phyloP scores from a whole-genome alignment of 2,329 filamentous ascomycete genomes.

The Nakataea oryzae region DNA sequence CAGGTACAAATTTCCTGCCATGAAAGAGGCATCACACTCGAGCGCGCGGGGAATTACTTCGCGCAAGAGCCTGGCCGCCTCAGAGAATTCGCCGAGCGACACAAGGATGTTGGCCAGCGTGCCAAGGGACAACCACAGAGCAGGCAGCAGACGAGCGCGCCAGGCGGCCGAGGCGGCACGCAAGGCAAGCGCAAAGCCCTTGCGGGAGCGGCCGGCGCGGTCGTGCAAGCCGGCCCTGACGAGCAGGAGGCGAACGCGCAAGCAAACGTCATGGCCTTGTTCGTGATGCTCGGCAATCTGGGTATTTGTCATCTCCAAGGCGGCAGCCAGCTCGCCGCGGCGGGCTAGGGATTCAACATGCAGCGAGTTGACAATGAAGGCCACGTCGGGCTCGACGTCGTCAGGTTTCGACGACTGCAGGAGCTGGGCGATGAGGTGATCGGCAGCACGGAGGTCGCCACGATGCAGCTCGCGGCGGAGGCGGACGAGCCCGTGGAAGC shows the following conservation, averaged over 20 bases:
- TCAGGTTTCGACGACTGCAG: slow-evolving; percentile 12
- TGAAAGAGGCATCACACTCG: slow-evolving; percentile 53
- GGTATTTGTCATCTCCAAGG: slow-evolving; percentile 35
- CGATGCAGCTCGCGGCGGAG: slow-evolving; percentile 3
- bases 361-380: slow-evolving; percentile 38
- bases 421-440: slow-evolving; percentile 2
- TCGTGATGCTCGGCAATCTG: slow-evolving; percentile 23
- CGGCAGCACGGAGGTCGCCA: neutral
- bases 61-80: slow-evolving; percentile 53
- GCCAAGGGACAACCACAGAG: slow-evolving; percentile 63
- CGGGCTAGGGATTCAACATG: slow-evolving; percentile 41
- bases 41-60: slow-evolving; percentile 66
- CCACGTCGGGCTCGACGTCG: slow-evolving; percentile 40
- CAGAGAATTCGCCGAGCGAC: slow-evolving; percentile 58
- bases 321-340: slow-evolving; percentile 33
- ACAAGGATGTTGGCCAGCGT: slow-evolving; percentile 59
- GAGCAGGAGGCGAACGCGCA: slow-evolving; percentile 61
- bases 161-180: slow-evolving; percentile 66
- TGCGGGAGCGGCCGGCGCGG: slow-evolving; percentile 56
- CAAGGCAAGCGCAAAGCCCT: slow-evolving; percentile 67
- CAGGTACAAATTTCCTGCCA: slow-evolving; percentile 58
- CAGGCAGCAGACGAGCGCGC: slow-evolving; percentile 55
- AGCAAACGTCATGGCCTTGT: slow-evolving; percentile 34
- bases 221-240: slow-evolving; percentile 63
- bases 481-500: slow-evolving; percentile 2